Evolutionary conservation across 2,329 filamentous ascomycete genomes (phyloP), one percentile per base, ranked within the genome.

Genomic region (Hymenoscyphus scutula): DNA sequence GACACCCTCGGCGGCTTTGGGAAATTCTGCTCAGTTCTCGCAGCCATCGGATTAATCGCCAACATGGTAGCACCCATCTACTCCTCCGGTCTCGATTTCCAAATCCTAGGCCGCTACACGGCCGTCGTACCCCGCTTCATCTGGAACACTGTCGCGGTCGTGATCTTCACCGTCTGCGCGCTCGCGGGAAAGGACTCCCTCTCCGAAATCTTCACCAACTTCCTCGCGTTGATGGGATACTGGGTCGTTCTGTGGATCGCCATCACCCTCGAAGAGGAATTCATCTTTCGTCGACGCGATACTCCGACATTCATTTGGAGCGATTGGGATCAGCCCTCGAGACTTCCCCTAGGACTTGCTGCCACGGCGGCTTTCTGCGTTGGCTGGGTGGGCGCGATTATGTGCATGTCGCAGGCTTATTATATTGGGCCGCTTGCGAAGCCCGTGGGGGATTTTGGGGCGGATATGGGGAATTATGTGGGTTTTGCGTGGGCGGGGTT

Each of bases 331-430:
- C 80, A 84, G 62, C 78, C 78, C 56, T 76, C 76, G 3, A 84
- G 84, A 69, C 76, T 90, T 4, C 87, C 88, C 0, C 61, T 88
- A 15, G 88, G 88, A 0, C 75, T 86, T 63, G 86, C 88, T 0
- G 87, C 86, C 0, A 75, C 88, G 7, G 68, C 78, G 2, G 82
- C 87, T 0, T 90, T 90, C 67, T 72, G 87, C 45, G 70, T 89
- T 15, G 86, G 87, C 2, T 89, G 87, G 86, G 80, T 79, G 3
- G 86, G 87, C 8, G 82, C 85, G 0, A 81, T 90, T 30, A 72
- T 89, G 54, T 87, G 81, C 63, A 90, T 90, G 87, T 84, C 84
- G 25, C 87, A 91, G 76, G 82, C 84, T 3, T 90, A 86, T 82
- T 90, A 87, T 73, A 66, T 72, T 51, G 87, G 88, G 1, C 87